These are phyloP conservation scores for Chaetomiaceae sp. DNA, from an alignment of 2,329 filamentous ascomycete species.

Conservation along the genomic window DNA sequence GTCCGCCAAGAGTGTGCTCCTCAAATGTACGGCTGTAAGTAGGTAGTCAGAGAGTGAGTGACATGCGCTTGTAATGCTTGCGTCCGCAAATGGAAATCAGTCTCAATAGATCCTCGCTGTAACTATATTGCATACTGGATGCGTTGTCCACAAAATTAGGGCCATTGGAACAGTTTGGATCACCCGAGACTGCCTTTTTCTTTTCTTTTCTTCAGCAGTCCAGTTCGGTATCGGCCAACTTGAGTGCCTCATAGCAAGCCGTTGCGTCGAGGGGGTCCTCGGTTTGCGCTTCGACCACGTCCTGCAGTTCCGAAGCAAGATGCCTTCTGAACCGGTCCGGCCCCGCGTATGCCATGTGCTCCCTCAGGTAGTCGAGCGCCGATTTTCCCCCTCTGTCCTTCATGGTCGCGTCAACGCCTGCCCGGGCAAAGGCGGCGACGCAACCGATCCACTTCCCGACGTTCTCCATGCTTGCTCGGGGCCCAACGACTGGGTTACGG, in stretches of 20 bases:
- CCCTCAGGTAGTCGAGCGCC: slow-evolving; percentile 8
- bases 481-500: background rate
- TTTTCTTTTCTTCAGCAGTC: background rate
- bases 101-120: too few species aligned
- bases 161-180: too few species aligned
- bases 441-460: slow-evolving; percentile 11
- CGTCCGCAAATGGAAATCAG: too few species aligned
- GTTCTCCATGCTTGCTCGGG: background rate
- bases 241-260: slow-evolving; percentile 5
- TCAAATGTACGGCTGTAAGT: too few species aligned
- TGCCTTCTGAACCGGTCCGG: slow-evolving; percentile 7
- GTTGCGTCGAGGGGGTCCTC: background rate
- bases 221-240: background rate
- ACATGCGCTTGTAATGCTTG: too few species aligned
- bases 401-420: slow-evolving; percentile 2
- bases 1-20: too few species aligned
- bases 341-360: slow-evolving; percentile 10
- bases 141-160: too few species aligned
- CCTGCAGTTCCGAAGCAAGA: background rate
- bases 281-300: background rate
- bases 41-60: too few species aligned
- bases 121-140: too few species aligned
- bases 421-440: slow-evolving; percentile 4
- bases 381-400: slow-evolving; percentile 8
- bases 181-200: too few species aligned